Conservation (phyloP, 306 rosid genomes). For the Malus fusca region DNA sequence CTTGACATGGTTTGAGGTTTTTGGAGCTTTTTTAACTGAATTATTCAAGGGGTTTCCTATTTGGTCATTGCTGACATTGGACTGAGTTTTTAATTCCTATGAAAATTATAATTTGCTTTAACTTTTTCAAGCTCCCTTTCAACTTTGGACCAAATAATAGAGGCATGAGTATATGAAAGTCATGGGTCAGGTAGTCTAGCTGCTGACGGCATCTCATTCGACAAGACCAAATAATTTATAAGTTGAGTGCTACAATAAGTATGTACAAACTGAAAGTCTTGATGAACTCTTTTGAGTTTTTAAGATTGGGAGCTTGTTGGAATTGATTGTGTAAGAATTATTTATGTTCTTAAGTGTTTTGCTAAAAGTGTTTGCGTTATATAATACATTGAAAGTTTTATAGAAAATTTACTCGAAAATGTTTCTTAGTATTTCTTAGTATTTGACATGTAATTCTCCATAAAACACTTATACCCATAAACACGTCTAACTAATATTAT, state of each 20-base stretch:
- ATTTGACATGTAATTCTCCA: not conserved
- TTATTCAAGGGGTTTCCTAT: not conserved
- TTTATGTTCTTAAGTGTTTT: not conserved
- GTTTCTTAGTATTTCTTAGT: too few relatives aligned
- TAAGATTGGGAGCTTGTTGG: not conserved
- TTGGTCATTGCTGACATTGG: slow-evolving; percentile 4
- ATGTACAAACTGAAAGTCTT: not conserved
- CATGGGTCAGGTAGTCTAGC: not conserved
- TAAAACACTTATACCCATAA: not conserved
- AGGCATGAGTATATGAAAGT: not conserved
- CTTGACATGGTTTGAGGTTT: not conserved
- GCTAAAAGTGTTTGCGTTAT: too few relatives aligned
- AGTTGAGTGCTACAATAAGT: not conserved
- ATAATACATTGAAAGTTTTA: not conserved
- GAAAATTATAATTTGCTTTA: not conserved
- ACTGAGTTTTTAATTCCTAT: not conserved
- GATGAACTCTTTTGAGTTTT: not conserved
- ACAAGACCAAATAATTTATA: not conserved
- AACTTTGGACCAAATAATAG: not conserved
- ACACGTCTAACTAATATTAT: not conserved
- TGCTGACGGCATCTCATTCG: not conserved
- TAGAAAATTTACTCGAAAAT: too few relatives aligned
- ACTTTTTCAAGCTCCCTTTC: not conserved
- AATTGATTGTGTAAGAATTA: too few relatives aligned
- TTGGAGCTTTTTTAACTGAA: not conserved